Conservation (phyloP, 2,329 filamentous ascomycete species). For the Tolypocladium pustulatum region DNA sequence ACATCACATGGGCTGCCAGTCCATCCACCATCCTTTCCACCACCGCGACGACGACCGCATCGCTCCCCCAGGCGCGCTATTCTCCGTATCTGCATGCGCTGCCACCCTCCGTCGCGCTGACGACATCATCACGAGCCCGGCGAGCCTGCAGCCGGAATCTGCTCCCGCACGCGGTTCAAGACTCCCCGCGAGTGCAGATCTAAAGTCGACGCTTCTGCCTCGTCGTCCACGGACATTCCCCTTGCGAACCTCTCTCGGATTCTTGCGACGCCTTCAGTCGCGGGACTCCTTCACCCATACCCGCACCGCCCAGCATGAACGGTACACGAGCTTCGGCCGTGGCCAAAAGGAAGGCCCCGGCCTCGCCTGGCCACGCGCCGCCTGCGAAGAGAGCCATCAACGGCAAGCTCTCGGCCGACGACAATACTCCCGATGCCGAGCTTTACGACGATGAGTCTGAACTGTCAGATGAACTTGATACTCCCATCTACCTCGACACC, state of each 20-base stretch:
- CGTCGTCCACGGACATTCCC: not conserved
- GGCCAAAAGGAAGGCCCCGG: conserved; percentile 42
- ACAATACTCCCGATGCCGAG: conserved; percentile 36
- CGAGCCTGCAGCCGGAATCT: conserved; percentile 2
- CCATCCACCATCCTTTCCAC: conserved; percentile 11
- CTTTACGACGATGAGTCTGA: conserved; percentile 29
- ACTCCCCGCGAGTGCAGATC: not conserved
- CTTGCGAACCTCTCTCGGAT: not conserved
- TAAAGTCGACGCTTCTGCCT: not conserved
- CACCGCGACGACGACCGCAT: conserved; percentile 1
- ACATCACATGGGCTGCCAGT: conserved; percentile 22
- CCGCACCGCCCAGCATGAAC: conserved; percentile 28
- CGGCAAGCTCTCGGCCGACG: conserved; percentile 37
- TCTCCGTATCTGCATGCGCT: conserved; percentile 14
- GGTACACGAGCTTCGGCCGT: conserved; percentile 27
- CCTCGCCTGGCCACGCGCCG: conserved; percentile 25
- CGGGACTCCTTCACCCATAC: not conserved
- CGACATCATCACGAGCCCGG: conserved; percentile 4
- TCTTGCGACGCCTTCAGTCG: not conserved
- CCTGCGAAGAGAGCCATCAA: conserved; percentile 28
- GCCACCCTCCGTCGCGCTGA: conserved; percentile 11
- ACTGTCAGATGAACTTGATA: conserved; percentile 27
- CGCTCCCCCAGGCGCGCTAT: conserved; percentile 5
- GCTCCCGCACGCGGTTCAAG: not conserved
- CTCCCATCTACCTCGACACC: conserved; percentile 23